Evolutionary conservation across 2,329 filamentous ascomycete species (phyloP).

Genomic region (Simplicillium sp.): DNA sequence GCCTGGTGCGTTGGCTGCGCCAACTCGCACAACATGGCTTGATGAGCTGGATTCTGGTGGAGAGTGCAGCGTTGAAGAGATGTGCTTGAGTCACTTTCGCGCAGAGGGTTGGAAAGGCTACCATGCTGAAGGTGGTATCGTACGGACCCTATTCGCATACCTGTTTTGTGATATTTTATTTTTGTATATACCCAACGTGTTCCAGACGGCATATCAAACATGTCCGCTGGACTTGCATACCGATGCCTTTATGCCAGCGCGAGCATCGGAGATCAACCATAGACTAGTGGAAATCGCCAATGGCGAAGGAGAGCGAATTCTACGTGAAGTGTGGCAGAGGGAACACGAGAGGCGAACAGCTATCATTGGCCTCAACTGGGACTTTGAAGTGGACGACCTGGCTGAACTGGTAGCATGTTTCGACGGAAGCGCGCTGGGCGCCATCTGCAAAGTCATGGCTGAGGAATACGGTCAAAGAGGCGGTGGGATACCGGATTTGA

Average conservation of each 20-base stretch:
- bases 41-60: conserved; percentile 60
- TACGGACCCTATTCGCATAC: conserved; percentile 84
- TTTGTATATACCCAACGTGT: conserved; percentile 89
- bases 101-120: conserved; percentile 86
- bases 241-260: conserved; percentile 78
- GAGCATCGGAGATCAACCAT: conserved; percentile 83
- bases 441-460: conserved; percentile 85
- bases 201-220: conserved; percentile 91
- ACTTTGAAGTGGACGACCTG: conserved; percentile 70
- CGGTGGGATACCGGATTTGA: conserved; percentile 83
- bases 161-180: conserved; percentile 93
- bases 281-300: conserved; percentile 82
- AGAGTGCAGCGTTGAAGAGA: conserved; percentile 83
- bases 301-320: conserved; percentile 58
- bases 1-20: conserved; percentile 29
- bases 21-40: conserved; percentile 77
- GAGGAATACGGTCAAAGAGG: conserved; percentile 87
- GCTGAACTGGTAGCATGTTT: conserved; percentile 73
- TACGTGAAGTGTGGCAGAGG: conserved; percentile 57
- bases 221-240: conserved; percentile 89
- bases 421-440: conserved; percentile 67
- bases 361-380: conserved; percentile 88
- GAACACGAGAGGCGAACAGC: conserved; percentile 68
- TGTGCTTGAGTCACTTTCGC: conserved; percentile 86
- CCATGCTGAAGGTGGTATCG: conserved; percentile 82